A percentile compares a stretch with the other conserved stretches of the same genome.
Conservation (phyloP, 1,284 basidiomycete genomes). For the Sphagnurus paluster region DNA sequence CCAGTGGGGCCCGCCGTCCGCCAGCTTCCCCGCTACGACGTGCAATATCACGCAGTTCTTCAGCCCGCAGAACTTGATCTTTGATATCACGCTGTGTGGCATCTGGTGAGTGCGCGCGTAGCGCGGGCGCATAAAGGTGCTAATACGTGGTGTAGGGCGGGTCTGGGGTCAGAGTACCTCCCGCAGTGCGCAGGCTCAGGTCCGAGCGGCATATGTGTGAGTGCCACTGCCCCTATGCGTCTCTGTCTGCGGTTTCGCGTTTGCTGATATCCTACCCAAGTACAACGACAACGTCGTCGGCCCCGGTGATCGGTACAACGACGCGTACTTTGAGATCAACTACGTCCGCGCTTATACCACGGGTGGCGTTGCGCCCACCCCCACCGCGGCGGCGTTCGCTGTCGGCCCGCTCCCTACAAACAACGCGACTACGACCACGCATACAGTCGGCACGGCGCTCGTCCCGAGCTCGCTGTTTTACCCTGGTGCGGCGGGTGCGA, state of each 20-base stretch:
- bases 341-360: conserved; percentile 32
- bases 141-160: conserved; percentile 29
- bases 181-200: conserved; percentile 24
- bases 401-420: neutral
- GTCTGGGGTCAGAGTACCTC: conserved; percentile 25
- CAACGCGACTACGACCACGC: conserved; percentile 1
- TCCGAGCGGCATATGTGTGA: conserved; percentile 29
- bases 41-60: conserved; percentile 55
- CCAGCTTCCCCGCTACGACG: conserved; percentile 48
- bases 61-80: conserved; percentile 48
- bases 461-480: conserved; percentile 20
- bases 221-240: conserved; percentile 7
- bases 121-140: too few species aligned
- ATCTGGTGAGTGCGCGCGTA: conserved; percentile 33
- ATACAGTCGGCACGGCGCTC: conserved; percentile 16
- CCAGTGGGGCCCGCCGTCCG: conserved; percentile 60
- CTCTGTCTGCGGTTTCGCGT: neutral
- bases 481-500: neutral
- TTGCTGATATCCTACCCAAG: conserved; percentile 22
- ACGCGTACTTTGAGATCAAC: conserved; percentile 33
- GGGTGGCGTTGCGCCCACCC: conserved; percentile 24
- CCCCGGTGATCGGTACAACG: conserved; percentile 31
- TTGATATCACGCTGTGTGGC: conserved; percentile 47
- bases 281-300: conserved; percentile 43
- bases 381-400: conserved; percentile 21